These are phyloP conservation scores for Fusarium albidum DNA, from an alignment of 2,329 filamentous ascomycete genomes.

Conservation along the genomic window DNA sequence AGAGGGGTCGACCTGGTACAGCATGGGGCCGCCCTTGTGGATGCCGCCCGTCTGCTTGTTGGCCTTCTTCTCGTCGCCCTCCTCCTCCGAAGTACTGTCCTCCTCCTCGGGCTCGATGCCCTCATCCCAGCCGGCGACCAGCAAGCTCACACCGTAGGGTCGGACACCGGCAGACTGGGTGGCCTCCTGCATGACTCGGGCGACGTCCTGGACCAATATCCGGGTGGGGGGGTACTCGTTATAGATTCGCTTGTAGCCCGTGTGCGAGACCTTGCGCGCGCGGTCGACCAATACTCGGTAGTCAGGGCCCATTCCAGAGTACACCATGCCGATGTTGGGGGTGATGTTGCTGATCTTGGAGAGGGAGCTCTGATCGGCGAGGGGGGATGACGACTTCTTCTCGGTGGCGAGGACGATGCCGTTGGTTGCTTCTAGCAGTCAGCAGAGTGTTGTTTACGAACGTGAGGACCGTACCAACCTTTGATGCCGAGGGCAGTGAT, in stretches of 20 bases:
- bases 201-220: conserved; percentile 98
- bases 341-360: conserved; percentile 98
- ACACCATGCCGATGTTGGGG: conserved; percentile 99
- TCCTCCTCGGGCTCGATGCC: conserved; percentile 87
- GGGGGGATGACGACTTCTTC: conserved; percentile 98
- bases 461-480: conserved; percentile 63
- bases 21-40: conserved; percentile 92
- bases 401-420: conserved; percentile 98
- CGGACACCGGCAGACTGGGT: conserved; percentile 97
- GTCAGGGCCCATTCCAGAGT: conserved; percentile 98
- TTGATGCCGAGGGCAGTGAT: conserved; percentile 99
- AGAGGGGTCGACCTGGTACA: conserved; percentile 99
- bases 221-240: conserved; percentile 99
- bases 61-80: conserved; percentile 75
- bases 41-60: conserved; percentile 93
- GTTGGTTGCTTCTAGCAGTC: conserved; percentile 78
- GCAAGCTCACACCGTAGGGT: conserved; percentile 93
- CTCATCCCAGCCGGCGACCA: conserved; percentile 98
- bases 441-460: conserved; percentile 19
- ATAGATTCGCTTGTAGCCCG: conserved; percentile 99
- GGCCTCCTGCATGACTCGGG: conserved; percentile 97
- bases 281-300: conserved; percentile 98
- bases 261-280: conserved; percentile 97
- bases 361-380: conserved; percentile 93
- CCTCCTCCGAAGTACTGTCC: conserved; percentile 60